Base-by-base conservation (phyloP, 257 asterid species). In the Solanum etuberosum region DNA sequence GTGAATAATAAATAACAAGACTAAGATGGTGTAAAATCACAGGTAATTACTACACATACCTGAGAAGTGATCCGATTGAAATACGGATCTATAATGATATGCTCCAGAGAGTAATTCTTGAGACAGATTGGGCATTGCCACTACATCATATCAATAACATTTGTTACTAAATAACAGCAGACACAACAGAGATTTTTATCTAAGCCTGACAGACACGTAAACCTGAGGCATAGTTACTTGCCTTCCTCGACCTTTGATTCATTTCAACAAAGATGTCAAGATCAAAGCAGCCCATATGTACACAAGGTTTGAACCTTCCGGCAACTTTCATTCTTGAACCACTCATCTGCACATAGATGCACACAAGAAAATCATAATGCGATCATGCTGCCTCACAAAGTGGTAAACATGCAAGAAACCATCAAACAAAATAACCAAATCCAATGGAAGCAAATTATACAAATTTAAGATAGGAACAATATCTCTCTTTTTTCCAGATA, bases 101-200 rank as follows among this genome's bases (percentile, higher is more conserved):
- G 93, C 90, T 94, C 99, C 95, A 95, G 89, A 71, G 96, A 92
- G 87, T 94, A 97, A 88, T 97, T 97, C 96, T 94, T 97, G 89
- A 96, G 91, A 94, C 99, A 97, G 89, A 94, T 89, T 86, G 99
- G 99, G 72, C 99, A 97, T 88, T 97, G 99, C 99, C 99, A 97
- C 99, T 97, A 93, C 94, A 97, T 84, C 67, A 85, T 90, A 92
- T 77, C 91, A 84, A 85, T 46, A 88, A 87, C 18, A 83, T 63
- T 40, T n/a, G 71, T 65, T 43, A 65, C 86, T 32, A 84, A 85
- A 88, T 76, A 71, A 84, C 74, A 18, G 74, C 35, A 89, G 80
- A 51, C 21, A 84, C 82, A 86, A 51, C 37, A 48, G 61, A 42
- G 37, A 21, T 76, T 40, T 40, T 77, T 5, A 40, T 38, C 61